phyloP scores from a whole-genome alignment of 495 filamentous ascomycete species.

The Neurospora sp. region DNA sequence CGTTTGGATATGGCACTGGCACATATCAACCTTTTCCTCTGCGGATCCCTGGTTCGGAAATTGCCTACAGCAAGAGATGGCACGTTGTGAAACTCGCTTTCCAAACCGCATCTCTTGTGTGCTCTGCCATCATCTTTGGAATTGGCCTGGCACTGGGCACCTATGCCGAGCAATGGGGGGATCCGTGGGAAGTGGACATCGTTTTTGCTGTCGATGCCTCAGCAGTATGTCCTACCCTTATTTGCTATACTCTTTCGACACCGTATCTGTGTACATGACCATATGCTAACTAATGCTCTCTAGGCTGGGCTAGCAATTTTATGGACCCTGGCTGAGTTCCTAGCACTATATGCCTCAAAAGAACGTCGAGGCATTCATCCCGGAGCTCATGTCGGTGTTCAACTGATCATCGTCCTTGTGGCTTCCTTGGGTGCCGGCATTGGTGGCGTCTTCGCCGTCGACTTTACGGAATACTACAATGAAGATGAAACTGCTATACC shows the following conservation, averaged over 20 bases:
- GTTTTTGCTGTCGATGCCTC: slow-evolving; percentile 5
- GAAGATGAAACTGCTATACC: slow-evolving; percentile 3
- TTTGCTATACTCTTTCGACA: neutral
- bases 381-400: slow-evolving; percentile 26
- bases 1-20: neutral
- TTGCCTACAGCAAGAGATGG: slow-evolving; percentile 16
- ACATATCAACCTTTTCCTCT: neutral
- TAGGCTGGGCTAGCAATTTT: slow-evolving; percentile 25
- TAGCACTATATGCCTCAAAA: slow-evolving; percentile 17
- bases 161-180: slow-evolving; percentile 2
- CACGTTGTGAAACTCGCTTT: slow-evolving; percentile 22
- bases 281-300: slow-evolving; percentile 2
- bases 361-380: slow-evolving; percentile 26
- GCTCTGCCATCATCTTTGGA: slow-evolving; percentile 22
- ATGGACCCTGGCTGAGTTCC: slow-evolving; percentile 27
- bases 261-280: neutral
- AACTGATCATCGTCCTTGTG: slow-evolving; percentile 24
- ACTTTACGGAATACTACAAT: neutral
- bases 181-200: neutral
- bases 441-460: slow-evolving; percentile 6
- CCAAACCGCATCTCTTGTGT: slow-evolving; percentile 13
- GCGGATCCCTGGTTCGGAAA: neutral
- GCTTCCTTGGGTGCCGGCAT: slow-evolving; percentile 11
- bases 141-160: slow-evolving; percentile 11
- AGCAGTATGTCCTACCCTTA: slow-evolving; percentile 5